Conservation (phyloP, 345 rosid genomes). For the Aquilaria malaccensis region DNA sequence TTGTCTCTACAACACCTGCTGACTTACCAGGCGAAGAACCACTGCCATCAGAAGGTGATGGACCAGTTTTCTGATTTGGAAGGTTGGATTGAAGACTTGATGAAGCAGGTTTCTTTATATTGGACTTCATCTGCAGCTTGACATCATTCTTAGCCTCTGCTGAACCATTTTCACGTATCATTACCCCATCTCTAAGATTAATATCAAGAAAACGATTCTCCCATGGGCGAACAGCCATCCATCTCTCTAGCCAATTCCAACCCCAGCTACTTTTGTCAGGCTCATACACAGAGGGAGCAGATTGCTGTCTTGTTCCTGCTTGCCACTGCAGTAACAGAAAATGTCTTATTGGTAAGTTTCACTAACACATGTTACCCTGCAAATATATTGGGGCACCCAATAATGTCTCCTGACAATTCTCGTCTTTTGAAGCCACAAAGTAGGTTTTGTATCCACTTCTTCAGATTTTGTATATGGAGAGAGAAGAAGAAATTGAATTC, state of each 20-base stretch:
- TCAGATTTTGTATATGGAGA: not conserved
- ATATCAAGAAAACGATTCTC: slow-evolving; percentile 94
- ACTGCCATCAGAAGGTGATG: slow-evolving; percentile 61
- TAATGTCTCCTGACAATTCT: too few relatives aligned
- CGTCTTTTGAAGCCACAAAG: slow-evolving; percentile 4
- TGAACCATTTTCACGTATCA: slow-evolving; percentile 40
- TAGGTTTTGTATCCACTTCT: not conserved
- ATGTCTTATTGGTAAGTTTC: not conserved
- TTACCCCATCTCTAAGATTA: slow-evolving; percentile 74
- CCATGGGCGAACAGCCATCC: slow-evolving; percentile 99
- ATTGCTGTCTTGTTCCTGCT: slow-evolving; percentile 77
- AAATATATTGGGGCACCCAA: too few relatives aligned
- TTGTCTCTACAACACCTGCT: slow-evolving; percentile 38
- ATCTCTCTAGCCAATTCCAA: slow-evolving; percentile 99
- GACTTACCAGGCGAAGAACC: slow-evolving; percentile 57
- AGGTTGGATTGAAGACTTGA: slow-evolving; percentile 35
- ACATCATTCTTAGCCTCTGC: slow-evolving; percentile 37
- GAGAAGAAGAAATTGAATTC: too few relatives aligned
- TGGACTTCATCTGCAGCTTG: slow-evolving; percentile 43
- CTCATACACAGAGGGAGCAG: slow-evolving; percentile 55
- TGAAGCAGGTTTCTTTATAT: slow-evolving; percentile 39
- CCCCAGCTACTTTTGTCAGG: slow-evolving; percentile 99
- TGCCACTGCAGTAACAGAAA: slow-evolving; percentile 68
- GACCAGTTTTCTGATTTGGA: slow-evolving; percentile 57
- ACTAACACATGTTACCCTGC: too few relatives aligned